A percentile compares a stretch with the other conserved stretches of the same genome.
phyloP scores from a whole-genome alignment of 441 rosid species.

The Eutrema salsugineum region DNA sequence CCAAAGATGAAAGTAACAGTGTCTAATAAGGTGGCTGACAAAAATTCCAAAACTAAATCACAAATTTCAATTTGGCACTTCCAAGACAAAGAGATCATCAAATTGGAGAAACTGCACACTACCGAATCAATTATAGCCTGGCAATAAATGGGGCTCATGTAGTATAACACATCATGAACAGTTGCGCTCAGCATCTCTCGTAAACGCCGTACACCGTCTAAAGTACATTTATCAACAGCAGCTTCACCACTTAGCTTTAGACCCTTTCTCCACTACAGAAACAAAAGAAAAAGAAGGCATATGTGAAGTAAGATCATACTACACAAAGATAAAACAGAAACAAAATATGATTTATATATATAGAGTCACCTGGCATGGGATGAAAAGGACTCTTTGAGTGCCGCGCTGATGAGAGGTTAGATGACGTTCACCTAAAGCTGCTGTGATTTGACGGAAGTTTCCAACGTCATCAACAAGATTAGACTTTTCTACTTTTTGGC shows the following conservation, averaged over 20 bases:
- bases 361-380: conserved; percentile 90
- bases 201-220: conserved; percentile 93
- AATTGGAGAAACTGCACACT: conserved; percentile 20
- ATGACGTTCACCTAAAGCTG: conserved; percentile 75
- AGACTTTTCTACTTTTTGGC: conserved; percentile 97
- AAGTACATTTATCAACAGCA: conserved; percentile 92
- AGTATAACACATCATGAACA: conserved; percentile 95
- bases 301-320: conserved; percentile 1
- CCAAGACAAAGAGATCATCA: not conserved
- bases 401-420: conserved; percentile 71
- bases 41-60: not conserved
- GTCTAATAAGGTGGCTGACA: not conserved
- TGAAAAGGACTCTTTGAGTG: conserved; percentile 87
- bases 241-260: conserved; percentile 96
- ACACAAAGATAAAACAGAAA: conserved; percentile 7
- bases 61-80: not conserved
- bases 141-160: conserved; percentile 98
- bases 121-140: conserved; percentile 97
- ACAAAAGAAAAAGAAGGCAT: not conserved
- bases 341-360: not conserved
- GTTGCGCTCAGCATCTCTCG: conserved; percentile 93
- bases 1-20: not conserved
- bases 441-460: conserved; percentile 84
- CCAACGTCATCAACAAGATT: conserved; percentile 97
- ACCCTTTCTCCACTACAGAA: conserved; percentile 96